Base-by-base conservation (phyloP, 768 basidiomycete genomes). In the Kwoniella newhampshirensis region DNA sequence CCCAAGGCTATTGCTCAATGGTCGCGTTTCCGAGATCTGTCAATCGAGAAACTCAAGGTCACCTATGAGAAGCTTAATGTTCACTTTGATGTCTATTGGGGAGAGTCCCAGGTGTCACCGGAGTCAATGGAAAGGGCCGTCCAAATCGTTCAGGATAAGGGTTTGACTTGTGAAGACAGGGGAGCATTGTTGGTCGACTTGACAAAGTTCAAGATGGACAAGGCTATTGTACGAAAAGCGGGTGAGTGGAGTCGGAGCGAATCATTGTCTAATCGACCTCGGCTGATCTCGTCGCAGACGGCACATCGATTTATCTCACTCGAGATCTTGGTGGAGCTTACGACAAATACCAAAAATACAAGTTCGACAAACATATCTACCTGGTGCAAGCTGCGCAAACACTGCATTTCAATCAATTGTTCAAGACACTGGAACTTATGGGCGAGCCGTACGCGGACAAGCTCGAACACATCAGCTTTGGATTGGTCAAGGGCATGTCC, bases 291-390 rank as follows among this genome's bases (percentile, higher is more conserved):
- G 37, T 9, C 15, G 1, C 66, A 93, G 92, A 96, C 61, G 92
- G 92, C 17, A 92, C 91, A 8, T 89, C 88, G 0, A 91, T 93
- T 63, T 96, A 96, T 76, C 83, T 94, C 50, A 92, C 90, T 8
- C 90, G 94, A 46, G 94, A 99, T 77, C 91, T 99, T 57, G 93
- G 86, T 44, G 94, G 87, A 20, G 92, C 93, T 1, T 86, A 87
- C 63, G 89, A 97, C 77, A 87, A 93, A 53, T 90, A 86, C 79
- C 87, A 91, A 67, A 86, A 89, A 73, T 91, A 92, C 82, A 84
- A 88, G 58, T 92, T 87, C 60, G 86, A 89, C 80, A 85, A 86
- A 75, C 91, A 94, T 88, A 87, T 97, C 75, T 94, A 93, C 77
- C 91, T 96, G 71, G 85, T 93, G 44, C 84, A 90, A 0, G 64